Evolutionary conservation across 2,329 filamentous ascomycete species (phyloP), one percentile per base, ranked within the genome.

Genomic region (Emmonsiellopsis sp.): DNA sequence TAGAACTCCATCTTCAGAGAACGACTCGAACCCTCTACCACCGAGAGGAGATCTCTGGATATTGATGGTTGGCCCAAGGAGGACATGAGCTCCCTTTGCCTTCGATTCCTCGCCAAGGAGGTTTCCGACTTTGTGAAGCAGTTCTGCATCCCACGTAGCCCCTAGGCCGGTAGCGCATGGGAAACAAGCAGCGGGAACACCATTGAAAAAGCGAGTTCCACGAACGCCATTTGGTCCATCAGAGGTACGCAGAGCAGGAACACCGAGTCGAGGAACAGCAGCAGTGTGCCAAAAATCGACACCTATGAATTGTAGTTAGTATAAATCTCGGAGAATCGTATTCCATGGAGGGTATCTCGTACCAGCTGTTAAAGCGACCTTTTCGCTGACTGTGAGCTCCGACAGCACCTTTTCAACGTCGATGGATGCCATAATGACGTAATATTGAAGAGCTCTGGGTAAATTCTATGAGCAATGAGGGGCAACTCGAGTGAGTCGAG

Each of bases 1-100:
- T 5, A 94, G 76, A 8, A 85, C 79, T 0, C 88, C 88, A 60
- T 93, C 89, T 67, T 93, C 89, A 0, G 86, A 89, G 67, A 90
- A 93, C 0, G 87, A 90, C 69, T 94, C 89, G 60, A 93, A 94
- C 58, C 90, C 90, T 55, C 89, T 79, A 15, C 89, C 89, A n/a
- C 88, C 88, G 0, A 93, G 76, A 0, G 89, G 89, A 49, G 87
- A 87, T 13, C 89, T 81, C 63, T 93, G 88, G 76, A 89, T 85
- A 71, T 88, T 90, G 35, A 90, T 83, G 0, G 87, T 91, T 2
- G 87, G 87, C 0, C 84, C 87, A 7, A 92, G 77, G 4, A 91
- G 75, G 35, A 91, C 79, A 55, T 89, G 79, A 31, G 86, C 84
- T 5, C 86, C 86, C 63, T 87, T 84, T 15, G 86, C 85, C 61